A percentile compares a stretch with the other conserved stretches of the same genome.
These are phyloP conservation scores for Aspergillus sp. DNA, from an alignment of 2,329 filamentous ascomycete genomes.

Conservation along the genomic window DNA sequence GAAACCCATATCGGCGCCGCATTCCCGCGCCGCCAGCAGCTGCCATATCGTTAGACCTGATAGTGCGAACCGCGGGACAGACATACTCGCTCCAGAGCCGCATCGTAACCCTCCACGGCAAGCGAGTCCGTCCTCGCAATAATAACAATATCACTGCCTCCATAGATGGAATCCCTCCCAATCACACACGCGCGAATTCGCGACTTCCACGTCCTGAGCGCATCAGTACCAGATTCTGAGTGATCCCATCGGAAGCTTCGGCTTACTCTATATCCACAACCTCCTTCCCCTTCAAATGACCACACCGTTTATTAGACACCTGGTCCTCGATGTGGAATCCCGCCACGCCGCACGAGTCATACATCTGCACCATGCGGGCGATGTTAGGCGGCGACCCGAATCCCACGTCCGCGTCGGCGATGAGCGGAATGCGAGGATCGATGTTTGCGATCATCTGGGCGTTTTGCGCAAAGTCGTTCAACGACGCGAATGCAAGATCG, in stretches of 20 bases:
- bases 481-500: conserved; percentile 43
- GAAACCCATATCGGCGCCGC: conserved; percentile 16
- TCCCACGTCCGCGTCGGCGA: conserved; percentile 26
- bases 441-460: conserved; percentile 50
- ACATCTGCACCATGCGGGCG: conserved; percentile 53
- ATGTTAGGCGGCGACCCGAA: conserved; percentile 30
- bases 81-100: conserved; percentile 43
- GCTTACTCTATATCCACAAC: conserved; percentile 55
- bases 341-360: conserved; percentile 56
- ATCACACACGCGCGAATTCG: conserved; percentile 60
- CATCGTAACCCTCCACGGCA: conserved; percentile 40
- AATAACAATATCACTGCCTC: conserved; percentile 59
- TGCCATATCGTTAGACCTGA: not conserved
- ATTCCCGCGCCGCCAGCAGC: conserved; percentile 49
- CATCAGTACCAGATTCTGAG: not conserved
- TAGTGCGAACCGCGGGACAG: not conserved
- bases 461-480: conserved; percentile 46
- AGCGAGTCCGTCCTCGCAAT: conserved; percentile 63
- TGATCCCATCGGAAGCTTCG: conserved; percentile 27
- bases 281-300: conserved; percentile 62
- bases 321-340: conserved; percentile 65
- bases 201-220: conserved; percentile 15
- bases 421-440: conserved; percentile 22
- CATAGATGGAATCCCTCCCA: conserved; percentile 24
- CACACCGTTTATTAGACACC: conserved; percentile 61